Base-by-base conservation (phyloP, 2,329 filamentous ascomycete genomes). In the Xylaria sp. region DNA sequence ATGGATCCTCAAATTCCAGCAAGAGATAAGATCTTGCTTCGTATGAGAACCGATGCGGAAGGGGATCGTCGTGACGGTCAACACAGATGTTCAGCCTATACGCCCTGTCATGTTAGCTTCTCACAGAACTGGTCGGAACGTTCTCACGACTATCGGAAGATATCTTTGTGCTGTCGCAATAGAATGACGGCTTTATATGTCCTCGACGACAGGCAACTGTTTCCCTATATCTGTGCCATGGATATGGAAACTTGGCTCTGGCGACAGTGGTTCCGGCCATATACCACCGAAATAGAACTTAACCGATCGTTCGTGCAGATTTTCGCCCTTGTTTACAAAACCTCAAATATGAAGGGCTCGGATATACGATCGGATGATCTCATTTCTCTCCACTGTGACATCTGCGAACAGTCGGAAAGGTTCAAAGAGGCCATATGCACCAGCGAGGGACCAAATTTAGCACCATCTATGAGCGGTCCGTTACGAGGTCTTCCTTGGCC, bases 361-460 rank as follows among this genome's bases (percentile, higher is more conserved):
- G n/a, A 46, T 17, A 58, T 64, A 56, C n/a, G 15, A 36, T 20
- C 31, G 26, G 53, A 58, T 26, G 15, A 31, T 26, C 49, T 64
- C 10, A 48, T 64, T 64, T 20, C 26, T 38, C 38, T 58, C 38
- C 61, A 63, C 7, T 56, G 38, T 36, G 20, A 46, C 6, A 11
- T 63, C 26, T 56, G 23, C 48, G 53, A 64, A 23, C 61, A 64
- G 51, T 57, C 51, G 2, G 36, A 64, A 57, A 64, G 53, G 20
- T 58, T 40, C 40, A 64, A 23, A 17, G 61, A 64, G 4, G 53
- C 11, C 53, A 6, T 56, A n/a, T 46, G 26, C 51, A 6, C 36
- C 9, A 46, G 28, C 23, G 20, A 26, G 31, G 7, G 33, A 15
- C 23, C 13, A 23, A 20, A 46, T 10, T 23, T 4, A 46, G 28